phyloP scores from a whole-genome alignment of 2,329 filamentous ascomycete genomes.

The Fusarium pseudograminearum region DNA sequence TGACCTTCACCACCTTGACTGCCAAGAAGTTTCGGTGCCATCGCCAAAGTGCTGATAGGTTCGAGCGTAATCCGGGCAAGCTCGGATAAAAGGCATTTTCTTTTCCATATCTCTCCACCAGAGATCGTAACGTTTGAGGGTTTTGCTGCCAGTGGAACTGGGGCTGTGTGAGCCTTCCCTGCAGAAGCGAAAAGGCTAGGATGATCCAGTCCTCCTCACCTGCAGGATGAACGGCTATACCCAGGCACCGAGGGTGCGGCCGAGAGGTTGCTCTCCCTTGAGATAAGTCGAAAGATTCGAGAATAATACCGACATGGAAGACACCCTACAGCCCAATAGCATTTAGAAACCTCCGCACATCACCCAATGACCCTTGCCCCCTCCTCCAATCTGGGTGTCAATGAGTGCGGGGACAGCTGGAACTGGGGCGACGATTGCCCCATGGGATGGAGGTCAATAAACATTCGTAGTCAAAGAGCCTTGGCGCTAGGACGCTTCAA shows the following conservation, averaged over 20 bases:
- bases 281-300: conserved; percentile 30
- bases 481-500: conserved; percentile 44
- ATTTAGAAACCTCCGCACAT: conserved; percentile 1
- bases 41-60: conserved; percentile 39
- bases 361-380: conserved; percentile 3
- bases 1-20: conserved; percentile 35
- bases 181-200: background rate
- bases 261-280: conserved; percentile 20
- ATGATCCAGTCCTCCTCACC: conserved; percentile 27
- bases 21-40: conserved; percentile 35
- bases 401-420: conserved; percentile 41
- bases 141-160: conserved; percentile 21
- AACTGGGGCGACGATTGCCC: conserved; percentile 33
- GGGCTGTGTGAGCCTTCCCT: conserved; percentile 43
- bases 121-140: conserved; percentile 1
- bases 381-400: conserved; percentile 31
- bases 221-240: conserved; percentile 29
- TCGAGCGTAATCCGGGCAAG: conserved; percentile 21
- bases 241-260: conserved; percentile 30
- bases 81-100: conserved; percentile 24
- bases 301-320: conserved; percentile 15
- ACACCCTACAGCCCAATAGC: conserved; percentile 37
- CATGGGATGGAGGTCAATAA: conserved; percentile 7
- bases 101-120: conserved; percentile 35
- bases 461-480: conserved; percentile 28